Evolutionary conservation across 306 rosid genomes (phyloP), one percentile per base, ranked within the genome.

Genomic region (Trifolium subterraneum): DNA sequence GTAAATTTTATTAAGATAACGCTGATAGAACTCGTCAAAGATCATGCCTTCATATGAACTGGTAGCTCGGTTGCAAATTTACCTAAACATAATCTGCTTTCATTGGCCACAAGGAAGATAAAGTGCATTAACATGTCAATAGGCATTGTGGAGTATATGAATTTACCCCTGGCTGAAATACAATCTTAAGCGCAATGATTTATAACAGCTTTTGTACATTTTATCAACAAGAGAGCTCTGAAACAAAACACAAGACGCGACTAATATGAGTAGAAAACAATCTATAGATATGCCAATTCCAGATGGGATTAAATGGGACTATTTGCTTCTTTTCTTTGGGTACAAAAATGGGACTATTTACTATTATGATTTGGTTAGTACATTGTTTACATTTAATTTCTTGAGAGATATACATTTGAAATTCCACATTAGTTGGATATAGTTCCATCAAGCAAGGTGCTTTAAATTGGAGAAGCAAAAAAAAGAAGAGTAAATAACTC

Each of bases 351-450:
- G n/a, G 44, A 63, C 54, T 64, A 54, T 42, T 55, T 22, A 23
- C 64, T 22, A 42, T 9, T 12, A 35, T 22, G 64, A 56, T 44
- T 16, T 14, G 44, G 16, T 48, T n/a, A 13, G 41, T 50, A 42
- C 8, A 58, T 44, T 54, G 66, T 47, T 20, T 54, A 45, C 58
- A 54, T 31, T n/a, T 41, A 51, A 38, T 64, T 47, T 50, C 33
- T 29, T 29, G 33, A 29, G 6, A 29, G 6, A 77, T 66, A 48
- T 23, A 77, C 58, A 67, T 38, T 22, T 64, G 31, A 78, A 70
- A 11, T 36, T 41, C 23, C 68, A 75, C 38, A 45, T 60, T 36
- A 23, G 35, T 29, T 19, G 64, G 36, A 72, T 52, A 20, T 20
- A 51, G 61, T 67, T 48, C 65, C 50, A 20, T 79, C 64, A 27